Base-by-base conservation (phyloP, 345 rosid species). In the Aegle marmelos region DNA sequence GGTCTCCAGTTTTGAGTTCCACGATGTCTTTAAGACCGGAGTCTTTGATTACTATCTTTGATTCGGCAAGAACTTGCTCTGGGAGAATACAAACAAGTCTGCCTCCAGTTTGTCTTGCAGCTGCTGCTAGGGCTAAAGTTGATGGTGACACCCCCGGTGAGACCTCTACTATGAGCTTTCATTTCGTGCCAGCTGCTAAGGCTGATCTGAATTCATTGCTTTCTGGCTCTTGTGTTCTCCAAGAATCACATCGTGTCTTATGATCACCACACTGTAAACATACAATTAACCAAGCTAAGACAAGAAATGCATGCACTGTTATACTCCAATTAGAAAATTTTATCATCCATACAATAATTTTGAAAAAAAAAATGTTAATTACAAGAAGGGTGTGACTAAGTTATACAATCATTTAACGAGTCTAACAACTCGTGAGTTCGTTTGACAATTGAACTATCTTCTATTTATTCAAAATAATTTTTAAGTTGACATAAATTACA, bases 131-230 rank as follows among this genome's bases (percentile, higher is more conserved):
- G 37, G 87, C 91, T 70, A 86, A 39, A 0, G 89, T 88, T 24
- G 87, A 84, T 27, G 88, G 81, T 11, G 88, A 88, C 24, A 75
- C 87, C 25, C 68, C 14, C 0, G 79, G 75, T 19, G 87, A 78
- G 41, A 86, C 79, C 75, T 88, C 91, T 69, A 86, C 91, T 17
- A 88, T 81, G 17, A 88, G 85, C 65, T 88, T 84, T 45, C 88
- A 82, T 27, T 71, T 81, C 80, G 57, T 78, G 21, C 89, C 88
- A 3, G 89, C 89, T 28, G 91, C 89, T 28, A 88, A 76, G n/a
- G 91, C 91, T 48, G 91, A 88, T 79, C 84, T 79, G 79, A 88
- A 88, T 37, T 88, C 91, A 9, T 80, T 79, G 84, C 85, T 81
- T 30, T 84, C 89, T 10, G 78, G 86, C 75, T 86, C 89, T 45